These are phyloP conservation scores for Phytophthora brassicae DNA, from an alignment of 352 stramenopile species.

Conservation along the genomic window DNA sequence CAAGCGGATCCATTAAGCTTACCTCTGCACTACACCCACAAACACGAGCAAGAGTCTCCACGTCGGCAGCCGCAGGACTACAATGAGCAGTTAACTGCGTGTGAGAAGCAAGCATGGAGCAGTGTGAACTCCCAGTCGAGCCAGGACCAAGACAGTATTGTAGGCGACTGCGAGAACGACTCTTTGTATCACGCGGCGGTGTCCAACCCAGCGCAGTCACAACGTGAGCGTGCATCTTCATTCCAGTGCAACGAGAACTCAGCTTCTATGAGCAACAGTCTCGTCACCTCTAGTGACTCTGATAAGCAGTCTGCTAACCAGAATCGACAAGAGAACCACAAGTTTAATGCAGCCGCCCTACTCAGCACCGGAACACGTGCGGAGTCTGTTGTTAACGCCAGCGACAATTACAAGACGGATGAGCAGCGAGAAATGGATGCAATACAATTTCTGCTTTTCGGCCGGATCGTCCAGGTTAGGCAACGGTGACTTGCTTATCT, in stretches of 20 bases:
- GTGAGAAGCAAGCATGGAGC: constrained; percentile 1
- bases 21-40: constrained; percentile 6
- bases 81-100: background rate
- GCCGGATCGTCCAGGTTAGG: background rate
- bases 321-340: constrained; percentile 15
- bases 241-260: constrained; percentile 22
- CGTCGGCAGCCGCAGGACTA: background rate
- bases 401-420: constrained; percentile 37
- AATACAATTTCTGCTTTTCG: constrained; percentile 59
- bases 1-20: constrained; percentile 6
- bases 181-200: background rate
- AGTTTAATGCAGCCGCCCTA: constrained; percentile 18
- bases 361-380: constrained; percentile 7
- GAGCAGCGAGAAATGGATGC: constrained; percentile 64
- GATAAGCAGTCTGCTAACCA: constrained; percentile 4
- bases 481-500: constrained; percentile 3
- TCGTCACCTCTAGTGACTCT: constrained; percentile 15
- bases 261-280: constrained; percentile 25
- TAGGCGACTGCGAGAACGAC: background rate
- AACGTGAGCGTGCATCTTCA: background rate
- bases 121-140: background rate
- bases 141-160: constrained; percentile 4
- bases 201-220: background rate
- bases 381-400: background rate
- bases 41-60: constrained; percentile 1